phyloP scores from a whole-genome alignment of 345 rosid genomes.

The Rhodamnia rubescens region DNA sequence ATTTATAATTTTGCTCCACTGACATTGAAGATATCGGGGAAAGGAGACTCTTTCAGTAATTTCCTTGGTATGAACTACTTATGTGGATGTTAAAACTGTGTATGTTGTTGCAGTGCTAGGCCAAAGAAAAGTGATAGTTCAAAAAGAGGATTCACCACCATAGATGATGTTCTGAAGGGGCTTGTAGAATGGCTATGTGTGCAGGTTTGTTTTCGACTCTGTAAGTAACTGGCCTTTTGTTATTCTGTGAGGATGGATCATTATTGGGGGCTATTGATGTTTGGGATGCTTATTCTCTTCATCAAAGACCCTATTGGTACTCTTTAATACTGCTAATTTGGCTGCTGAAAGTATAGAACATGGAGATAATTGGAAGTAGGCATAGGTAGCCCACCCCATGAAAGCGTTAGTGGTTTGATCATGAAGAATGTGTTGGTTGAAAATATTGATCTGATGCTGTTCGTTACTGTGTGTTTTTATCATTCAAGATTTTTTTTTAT shows the following conservation, averaged over 20 bases:
- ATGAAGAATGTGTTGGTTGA: not conserved
- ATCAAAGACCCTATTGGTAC: not conserved
- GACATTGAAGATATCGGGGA: not conserved
- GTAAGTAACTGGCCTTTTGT: not conserved
- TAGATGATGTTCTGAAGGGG: conserved; percentile 81
- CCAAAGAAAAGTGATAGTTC: conserved; percentile 49
- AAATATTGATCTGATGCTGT: not conserved
- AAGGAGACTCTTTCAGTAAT: not conserved
- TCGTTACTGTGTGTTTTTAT: not conserved
- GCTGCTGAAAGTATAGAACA: not conserved
- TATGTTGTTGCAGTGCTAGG: conserved; percentile 45
- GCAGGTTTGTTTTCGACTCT: conserved; percentile 40
- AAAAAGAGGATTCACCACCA: conserved; percentile 43
- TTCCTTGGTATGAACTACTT: not conserved
- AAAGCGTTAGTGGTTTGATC: not conserved
- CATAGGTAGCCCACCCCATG: not conserved
- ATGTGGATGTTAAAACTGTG: not conserved
- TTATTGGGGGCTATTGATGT: not conserved
- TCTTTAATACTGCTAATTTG: not conserved
- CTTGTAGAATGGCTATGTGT: conserved; percentile 95
- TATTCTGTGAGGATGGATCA: not conserved
- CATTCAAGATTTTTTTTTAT: not conserved
- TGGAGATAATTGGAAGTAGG: not conserved
- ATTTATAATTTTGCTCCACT: not conserved
- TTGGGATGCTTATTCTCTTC: not conserved